Conservation (phyloP, 2,329 filamentous ascomycete species). For the Colletotrichum sp. region DNA sequence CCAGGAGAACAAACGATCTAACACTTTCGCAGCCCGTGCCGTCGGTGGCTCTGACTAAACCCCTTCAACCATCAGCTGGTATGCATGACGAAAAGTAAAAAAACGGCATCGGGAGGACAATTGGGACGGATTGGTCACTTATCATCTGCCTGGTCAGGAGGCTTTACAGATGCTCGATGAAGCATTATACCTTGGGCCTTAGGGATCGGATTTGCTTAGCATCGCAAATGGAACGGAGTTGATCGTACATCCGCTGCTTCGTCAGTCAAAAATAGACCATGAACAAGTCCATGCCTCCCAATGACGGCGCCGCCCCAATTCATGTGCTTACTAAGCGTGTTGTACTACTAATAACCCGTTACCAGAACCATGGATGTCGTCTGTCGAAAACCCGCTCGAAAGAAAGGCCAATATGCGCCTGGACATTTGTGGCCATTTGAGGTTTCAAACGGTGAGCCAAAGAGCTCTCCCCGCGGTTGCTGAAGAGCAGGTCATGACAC, state of each 20-base stretch:
- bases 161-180: conserved; percentile 22
- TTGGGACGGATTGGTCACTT: conserved; percentile 17
- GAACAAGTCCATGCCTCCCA: conserved; percentile 18
- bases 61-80: not conserved
- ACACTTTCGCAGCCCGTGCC: conserved; percentile 57
- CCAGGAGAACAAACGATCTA: conserved; percentile 23
- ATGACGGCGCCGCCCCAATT: not conserved
- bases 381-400: not conserved
- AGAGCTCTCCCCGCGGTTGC: not conserved
- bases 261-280: conserved; percentile 20
- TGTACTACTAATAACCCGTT: not conserved
- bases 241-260: conserved; percentile 21
- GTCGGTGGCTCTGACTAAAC: conserved; percentile 56
- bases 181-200: conserved; percentile 22
- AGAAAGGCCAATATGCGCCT: not conserved
- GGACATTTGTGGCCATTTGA: not conserved
- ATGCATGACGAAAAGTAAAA: conserved; percentile 19
- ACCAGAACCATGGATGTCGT: not conserved
- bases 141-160: conserved; percentile 21
- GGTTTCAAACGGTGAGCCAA: not conserved
- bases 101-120: conserved; percentile 13
- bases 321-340: not conserved
- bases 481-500: not conserved
- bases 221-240: conserved; percentile 22
- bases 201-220: conserved; percentile 23